These are phyloP conservation scores for Fistulinella cinereoalba DNA, from an alignment of 1,284 basidiomycete genomes.

Conservation along the genomic window DNA sequence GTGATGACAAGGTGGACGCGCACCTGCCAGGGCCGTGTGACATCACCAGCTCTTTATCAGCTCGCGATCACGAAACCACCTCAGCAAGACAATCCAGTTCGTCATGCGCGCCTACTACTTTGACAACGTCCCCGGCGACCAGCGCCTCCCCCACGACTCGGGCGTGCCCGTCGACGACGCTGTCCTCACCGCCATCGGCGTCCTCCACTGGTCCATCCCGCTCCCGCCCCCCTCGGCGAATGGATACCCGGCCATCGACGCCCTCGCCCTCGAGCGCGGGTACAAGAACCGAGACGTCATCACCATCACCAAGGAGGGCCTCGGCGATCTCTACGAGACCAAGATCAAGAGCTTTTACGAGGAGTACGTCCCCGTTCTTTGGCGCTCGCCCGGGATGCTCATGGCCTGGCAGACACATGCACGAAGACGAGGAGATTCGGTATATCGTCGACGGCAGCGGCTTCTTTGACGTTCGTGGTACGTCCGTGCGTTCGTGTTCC, in stretches of 20 bases:
- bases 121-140: conserved; percentile 75
- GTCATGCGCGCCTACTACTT: conserved; percentile 80
- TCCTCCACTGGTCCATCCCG: conserved; percentile 62
- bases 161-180: conserved; percentile 48
- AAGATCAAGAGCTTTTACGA: conserved; percentile 81
- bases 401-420: conserved; percentile 81
- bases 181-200: conserved; percentile 53
- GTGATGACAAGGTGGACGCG: too few species aligned
- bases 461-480: conserved; percentile 82
- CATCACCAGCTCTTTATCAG: too few species aligned
- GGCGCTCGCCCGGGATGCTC: too few species aligned
- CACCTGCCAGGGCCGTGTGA: too few species aligned
- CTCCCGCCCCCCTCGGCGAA: conserved; percentile 51
- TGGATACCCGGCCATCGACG: conserved; percentile 53
- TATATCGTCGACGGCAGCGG: conserved; percentile 81
- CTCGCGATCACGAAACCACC: too few species aligned
- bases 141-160: conserved; percentile 73
- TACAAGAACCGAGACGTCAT: conserved; percentile 82
- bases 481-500: not conserved
- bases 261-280: conserved; percentile 58
- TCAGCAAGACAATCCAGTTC: too few species aligned
- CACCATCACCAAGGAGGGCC: conserved; percentile 66
- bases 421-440: conserved; percentile 90
- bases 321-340: conserved; percentile 76
- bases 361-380: too few species aligned